Conservation (phyloP, 208 protist species). For the Trichomonas vaginalis region DNA sequence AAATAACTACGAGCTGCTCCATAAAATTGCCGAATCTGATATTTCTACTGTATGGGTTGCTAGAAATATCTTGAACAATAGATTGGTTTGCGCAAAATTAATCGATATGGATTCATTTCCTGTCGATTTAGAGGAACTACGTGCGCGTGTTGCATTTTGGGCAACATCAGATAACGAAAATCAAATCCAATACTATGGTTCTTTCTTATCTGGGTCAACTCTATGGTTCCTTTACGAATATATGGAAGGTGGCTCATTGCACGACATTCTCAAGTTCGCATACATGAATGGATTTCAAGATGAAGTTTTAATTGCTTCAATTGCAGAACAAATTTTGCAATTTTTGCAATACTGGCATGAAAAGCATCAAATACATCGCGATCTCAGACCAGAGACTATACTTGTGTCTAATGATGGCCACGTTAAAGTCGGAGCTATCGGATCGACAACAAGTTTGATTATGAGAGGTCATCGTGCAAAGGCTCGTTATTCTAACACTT, state of each 20-base stretch:
- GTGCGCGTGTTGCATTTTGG: background rate
- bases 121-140: background rate
- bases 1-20: background rate
- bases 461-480: background rate
- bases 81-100: background rate
- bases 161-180: background rate
- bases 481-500: conserved; percentile 23
- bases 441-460: conserved; percentile 23
- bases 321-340: conserved; percentile 27
- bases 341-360: conserved; percentile 28
- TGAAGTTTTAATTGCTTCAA: conserved; percentile 28
- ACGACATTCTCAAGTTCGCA: background rate
- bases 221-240: conserved; percentile 3
- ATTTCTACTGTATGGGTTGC: background rate
- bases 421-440: conserved; percentile 42
- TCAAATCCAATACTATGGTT: background rate
- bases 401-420: conserved; percentile 27
- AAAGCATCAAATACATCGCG: conserved; percentile 32
- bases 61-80: background rate
- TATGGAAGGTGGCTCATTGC: background rate
- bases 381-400: conserved; percentile 33
- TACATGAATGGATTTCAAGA: background rate
- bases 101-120: background rate
- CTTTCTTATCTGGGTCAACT: background rate
- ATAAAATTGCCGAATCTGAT: background rate